Percentiles rank a stretch among this genome's conserved stretches.
Conservation (phyloP, 176 grass and related monocot species). For the Aegilops sharonensis region DNA sequence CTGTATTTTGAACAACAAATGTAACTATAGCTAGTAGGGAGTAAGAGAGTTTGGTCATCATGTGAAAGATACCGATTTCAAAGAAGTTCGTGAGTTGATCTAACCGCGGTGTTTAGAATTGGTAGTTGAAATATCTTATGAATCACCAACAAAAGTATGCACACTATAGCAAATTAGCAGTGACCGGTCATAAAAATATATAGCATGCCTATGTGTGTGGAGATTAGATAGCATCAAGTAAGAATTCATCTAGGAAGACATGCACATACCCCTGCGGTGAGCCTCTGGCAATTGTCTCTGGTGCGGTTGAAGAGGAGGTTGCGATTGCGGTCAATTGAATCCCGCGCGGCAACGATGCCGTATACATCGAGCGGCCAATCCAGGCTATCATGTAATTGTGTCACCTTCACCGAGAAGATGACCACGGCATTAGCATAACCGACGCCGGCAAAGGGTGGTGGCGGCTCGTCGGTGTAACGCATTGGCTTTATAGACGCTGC, state of each 20-base stretch:
- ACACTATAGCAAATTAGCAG: too few species aligned
- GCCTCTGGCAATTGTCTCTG: conserved; percentile 7
- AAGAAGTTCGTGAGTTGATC: too few species aligned
- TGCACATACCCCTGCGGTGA: neutral
- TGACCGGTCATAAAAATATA: too few species aligned
- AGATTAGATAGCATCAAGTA: neutral
- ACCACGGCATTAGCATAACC: neutral
- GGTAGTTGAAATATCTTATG: too few species aligned
- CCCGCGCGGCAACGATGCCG: neutral
- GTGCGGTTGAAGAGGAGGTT: conserved; percentile 1
- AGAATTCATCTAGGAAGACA: neutral
- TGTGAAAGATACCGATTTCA: too few species aligned
- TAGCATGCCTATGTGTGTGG: too few species aligned
- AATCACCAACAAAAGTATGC: too few species aligned
- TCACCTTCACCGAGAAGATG: conserved; percentile 1
- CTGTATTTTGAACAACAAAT: too few species aligned
- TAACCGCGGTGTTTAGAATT: too few species aligned
- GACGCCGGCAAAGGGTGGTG: neutral
- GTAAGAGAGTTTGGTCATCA: too few species aligned
- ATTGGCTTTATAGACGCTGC: conserved; percentile 2
- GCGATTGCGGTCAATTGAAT: neutral
- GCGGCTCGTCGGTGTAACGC: neutral
- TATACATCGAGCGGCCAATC: neutral
- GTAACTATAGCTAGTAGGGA: too few species aligned
- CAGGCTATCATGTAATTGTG: neutral